Evolutionary conservation across 768 basidiomycete species (phyloP).

Genomic region (Boletus patriciae): DNA sequence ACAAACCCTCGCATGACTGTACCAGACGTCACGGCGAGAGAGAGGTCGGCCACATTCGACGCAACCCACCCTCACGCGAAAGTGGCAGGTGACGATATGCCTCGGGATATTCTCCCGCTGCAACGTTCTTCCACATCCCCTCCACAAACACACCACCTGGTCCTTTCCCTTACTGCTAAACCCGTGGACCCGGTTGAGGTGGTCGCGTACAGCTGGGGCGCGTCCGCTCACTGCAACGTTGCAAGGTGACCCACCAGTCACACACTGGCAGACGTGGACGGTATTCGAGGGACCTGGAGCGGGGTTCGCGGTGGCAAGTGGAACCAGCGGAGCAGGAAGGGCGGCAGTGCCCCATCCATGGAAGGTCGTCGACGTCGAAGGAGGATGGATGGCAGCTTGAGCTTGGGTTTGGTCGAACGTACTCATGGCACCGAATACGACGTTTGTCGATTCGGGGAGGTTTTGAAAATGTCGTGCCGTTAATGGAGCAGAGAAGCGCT

Average conservation of each 20-base stretch:
- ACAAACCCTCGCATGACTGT: conserved; percentile 16
- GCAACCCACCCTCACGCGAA: conserved; percentile 14
- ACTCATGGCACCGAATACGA: background rate
- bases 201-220: conserved; percentile 10
- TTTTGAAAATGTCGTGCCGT: background rate
- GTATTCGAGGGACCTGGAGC: background rate
- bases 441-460: background rate
- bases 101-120: conserved; percentile 21
- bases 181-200: conserved; percentile 11
- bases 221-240: conserved; percentile 1
- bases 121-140: conserved; percentile 1
- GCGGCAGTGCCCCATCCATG: background rate
- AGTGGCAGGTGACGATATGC: conserved; percentile 19
- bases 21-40: conserved; percentile 23
- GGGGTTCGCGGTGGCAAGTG: background rate
- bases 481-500: background rate
- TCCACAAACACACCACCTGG: conserved; percentile 6
- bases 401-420: background rate
- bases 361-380: background rate
- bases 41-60: conserved; percentile 9
- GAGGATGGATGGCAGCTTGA: background rate
- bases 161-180: conserved; percentile 12
- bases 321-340: background rate
- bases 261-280: conserved; percentile 3
- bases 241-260: conserved; percentile 3